Base-by-base conservation (phyloP, 495 filamentous ascomycete species). In the Neurospora sublineolata region DNA sequence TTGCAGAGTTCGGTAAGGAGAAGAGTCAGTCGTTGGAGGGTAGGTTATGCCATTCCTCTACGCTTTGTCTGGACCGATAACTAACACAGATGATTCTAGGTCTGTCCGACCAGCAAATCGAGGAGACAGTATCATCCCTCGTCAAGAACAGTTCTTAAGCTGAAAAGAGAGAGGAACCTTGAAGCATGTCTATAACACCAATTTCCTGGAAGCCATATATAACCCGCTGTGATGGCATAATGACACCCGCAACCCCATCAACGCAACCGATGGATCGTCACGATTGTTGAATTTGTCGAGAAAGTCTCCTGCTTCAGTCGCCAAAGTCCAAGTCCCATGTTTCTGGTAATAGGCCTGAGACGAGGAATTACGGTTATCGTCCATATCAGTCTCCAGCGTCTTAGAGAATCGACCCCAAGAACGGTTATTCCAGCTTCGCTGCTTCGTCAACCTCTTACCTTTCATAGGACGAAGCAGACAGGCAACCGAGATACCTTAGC, bases 51-150 rank as follows among this genome's bases (percentile, higher is more conserved):
- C 14, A 58, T 30, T 33, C 18, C 46, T 10, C 11, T 41, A n/a
- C 30, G 70, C 38, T 36, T 46, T 58, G 33, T 71, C 37, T 38
- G 36, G 69, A 33, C 37, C 20, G 16, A 27, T 8, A 58, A 68
- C 36, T 67, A 41, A 73, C 73, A 73, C 80, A 70, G 79, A 70
- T 37, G 37, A 12, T 37, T 70, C 37, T 72, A 97, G 94, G 94
- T 68, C 85, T 99, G 73, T 89, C 91, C 69, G 93, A 97, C 79
- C 91, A 95, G 82, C 89, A 94, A 82, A 97, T 99, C 76, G 96
- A 98, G 84, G 91, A 93, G 68, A 89, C 89, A 75, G 88, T 99
- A 72, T 90, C 93, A 71, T 84, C 86, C 70, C 84, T 99, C 73
- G 94, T 97, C 68, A 94, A 93, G 84, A 84, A 78, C 41, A 80